These are phyloP conservation scores for Nothopassalora personata DNA, from an alignment of 2,329 filamentous ascomycete genomes.

Conservation along the genomic window DNA sequence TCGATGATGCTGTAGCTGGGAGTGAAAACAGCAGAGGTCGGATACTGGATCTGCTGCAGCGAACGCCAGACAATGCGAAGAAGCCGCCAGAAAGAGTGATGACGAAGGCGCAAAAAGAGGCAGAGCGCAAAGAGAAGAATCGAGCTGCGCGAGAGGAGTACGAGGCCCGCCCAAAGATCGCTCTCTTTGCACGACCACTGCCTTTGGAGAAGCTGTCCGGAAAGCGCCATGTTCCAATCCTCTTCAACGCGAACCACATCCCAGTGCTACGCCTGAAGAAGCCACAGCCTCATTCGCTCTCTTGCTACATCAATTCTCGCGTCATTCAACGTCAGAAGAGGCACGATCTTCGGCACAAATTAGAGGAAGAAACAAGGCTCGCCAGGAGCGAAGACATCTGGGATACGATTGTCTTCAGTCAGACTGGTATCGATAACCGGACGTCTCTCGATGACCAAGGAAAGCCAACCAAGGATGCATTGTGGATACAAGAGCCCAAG, in stretches of 20 bases:
- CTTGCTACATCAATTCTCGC: conserved; percentile 53
- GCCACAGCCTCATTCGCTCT: conserved; percentile 57
- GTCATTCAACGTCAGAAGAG: conserved; percentile 41
- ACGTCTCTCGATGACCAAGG: conserved; percentile 8
- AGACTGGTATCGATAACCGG: conserved; percentile 10
- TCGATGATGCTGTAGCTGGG: conserved; percentile 38
- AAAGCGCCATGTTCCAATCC: conserved; percentile 53
- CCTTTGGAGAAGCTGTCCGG: conserved; percentile 40
- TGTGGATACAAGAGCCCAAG: conserved; percentile 34
- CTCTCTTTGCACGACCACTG: conserved; percentile 25
- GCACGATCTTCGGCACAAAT: conserved; percentile 35
- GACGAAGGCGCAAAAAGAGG: background rate
- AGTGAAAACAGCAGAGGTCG: conserved; percentile 25
- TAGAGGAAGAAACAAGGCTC: conserved; percentile 40
- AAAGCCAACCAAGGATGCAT: conserved; percentile 12
- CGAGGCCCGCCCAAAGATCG: background rate
- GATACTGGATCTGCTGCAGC: conserved; percentile 25
- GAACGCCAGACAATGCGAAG: conserved; percentile 24
- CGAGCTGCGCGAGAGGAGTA: background rate
- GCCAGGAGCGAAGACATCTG: conserved; percentile 45
- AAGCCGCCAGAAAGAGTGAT: conserved; percentile 7
- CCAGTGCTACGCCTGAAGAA: conserved; percentile 64
- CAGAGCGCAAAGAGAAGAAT: background rate
- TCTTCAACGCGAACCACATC: conserved; percentile 52
- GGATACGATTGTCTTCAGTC: conserved; percentile 38